These are phyloP conservation scores for Cornus controversa DNA, from an alignment of 148 eudicot genomes.

Conservation along the genomic window DNA sequence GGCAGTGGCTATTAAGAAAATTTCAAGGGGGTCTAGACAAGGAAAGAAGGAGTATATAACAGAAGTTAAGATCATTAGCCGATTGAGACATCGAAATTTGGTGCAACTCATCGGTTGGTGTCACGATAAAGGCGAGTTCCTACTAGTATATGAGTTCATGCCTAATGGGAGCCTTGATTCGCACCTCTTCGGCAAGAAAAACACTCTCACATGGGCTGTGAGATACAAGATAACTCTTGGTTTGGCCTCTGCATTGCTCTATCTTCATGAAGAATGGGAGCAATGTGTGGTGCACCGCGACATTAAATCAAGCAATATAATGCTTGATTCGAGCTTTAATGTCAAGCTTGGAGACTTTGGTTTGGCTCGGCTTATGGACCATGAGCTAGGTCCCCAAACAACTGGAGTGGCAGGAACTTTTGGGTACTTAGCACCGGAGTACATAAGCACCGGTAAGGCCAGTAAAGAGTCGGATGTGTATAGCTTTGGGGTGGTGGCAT, in stretches of 20 bases:
- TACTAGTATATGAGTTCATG: conserved; percentile 48
- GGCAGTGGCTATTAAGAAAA: conserved; percentile 29
- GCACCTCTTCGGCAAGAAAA: conserved; percentile 34
- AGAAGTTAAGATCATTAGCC: conserved; percentile 32
- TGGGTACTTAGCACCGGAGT: conserved; percentile 56
- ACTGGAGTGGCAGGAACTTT: conserved; percentile 47
- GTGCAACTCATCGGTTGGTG: conserved; percentile 49
- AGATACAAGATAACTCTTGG: conserved; percentile 46
- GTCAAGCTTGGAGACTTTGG: conserved; percentile 67
- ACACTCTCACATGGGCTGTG: conserved; percentile 31
- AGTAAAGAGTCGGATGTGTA: conserved; percentile 55
- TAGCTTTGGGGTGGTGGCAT: conserved; percentile 50
- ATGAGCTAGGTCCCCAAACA: conserved; percentile 42
- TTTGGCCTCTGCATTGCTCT: conserved; percentile 54
- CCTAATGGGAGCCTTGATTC: conserved; percentile 47
- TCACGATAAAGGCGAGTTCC: conserved; percentile 27
- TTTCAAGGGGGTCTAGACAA: conserved; percentile 25
- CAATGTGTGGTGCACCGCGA: conserved; percentile 64
- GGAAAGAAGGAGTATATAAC: conserved; percentile 26
- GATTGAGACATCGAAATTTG: conserved; percentile 23
- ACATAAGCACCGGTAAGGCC: conserved; percentile 33
- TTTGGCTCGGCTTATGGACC: conserved; percentile 51
- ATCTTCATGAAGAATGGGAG: conserved; percentile 66
- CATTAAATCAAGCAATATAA: conserved; percentile 58
- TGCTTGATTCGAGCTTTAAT: conserved; percentile 55